These are phyloP conservation scores for Phaeosphaeriaceae sp. DNA, from an alignment of 2,329 filamentous ascomycete species.

Conservation along the genomic window DNA sequence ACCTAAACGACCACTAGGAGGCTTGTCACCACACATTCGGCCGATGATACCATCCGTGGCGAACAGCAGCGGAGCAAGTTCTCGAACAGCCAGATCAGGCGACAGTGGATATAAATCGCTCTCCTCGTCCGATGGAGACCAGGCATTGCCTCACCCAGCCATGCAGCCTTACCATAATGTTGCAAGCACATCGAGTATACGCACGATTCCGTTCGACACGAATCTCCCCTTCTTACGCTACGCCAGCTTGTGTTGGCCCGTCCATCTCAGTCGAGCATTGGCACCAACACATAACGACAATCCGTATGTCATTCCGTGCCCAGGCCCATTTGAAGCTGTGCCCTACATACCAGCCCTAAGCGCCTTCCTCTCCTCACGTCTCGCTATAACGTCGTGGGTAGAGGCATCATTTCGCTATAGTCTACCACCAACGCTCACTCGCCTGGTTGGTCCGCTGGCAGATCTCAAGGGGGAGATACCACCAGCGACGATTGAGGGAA, in stretches of 20 bases:
- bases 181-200: slow-evolving; percentile 13
- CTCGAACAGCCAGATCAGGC: slow-evolving; percentile 33
- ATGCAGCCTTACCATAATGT: slow-evolving; percentile 2
- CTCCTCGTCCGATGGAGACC: slow-evolving; percentile 33
- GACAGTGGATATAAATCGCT: slow-evolving; percentile 44
- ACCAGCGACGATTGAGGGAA: slow-evolving; percentile 30
- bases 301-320: slow-evolving; percentile 1
- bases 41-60: slow-evolving; percentile 7
- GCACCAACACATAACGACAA: slow-evolving; percentile 1
- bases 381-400: slow-evolving; percentile 39
- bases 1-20: slow-evolving; percentile 34
- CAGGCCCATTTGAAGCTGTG: slow-evolving; percentile 7
- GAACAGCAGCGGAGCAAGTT: slow-evolving; percentile 22
- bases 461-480: slow-evolving; percentile 28
- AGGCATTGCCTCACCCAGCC: slow-evolving; percentile 5
- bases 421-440: slow-evolving; percentile 38
- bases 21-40: slow-evolving; percentile 19
- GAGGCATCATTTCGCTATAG: slow-evolving; percentile 43
- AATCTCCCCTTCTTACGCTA: slow-evolving; percentile 42
- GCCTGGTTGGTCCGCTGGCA: slow-evolving; percentile 34
- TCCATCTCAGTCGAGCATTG: slow-evolving; percentile 40
- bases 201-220: slow-evolving; percentile 28
- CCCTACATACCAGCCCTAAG: slow-evolving; percentile 34
- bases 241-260: slow-evolving; percentile 40
- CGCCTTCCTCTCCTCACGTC: slow-evolving; percentile 33